Percentiles rank a stretch among this genome's conserved stretches.
Conservation (phyloP, 768 basidiomycete genomes). For the Mycena capillaripes region DNA sequence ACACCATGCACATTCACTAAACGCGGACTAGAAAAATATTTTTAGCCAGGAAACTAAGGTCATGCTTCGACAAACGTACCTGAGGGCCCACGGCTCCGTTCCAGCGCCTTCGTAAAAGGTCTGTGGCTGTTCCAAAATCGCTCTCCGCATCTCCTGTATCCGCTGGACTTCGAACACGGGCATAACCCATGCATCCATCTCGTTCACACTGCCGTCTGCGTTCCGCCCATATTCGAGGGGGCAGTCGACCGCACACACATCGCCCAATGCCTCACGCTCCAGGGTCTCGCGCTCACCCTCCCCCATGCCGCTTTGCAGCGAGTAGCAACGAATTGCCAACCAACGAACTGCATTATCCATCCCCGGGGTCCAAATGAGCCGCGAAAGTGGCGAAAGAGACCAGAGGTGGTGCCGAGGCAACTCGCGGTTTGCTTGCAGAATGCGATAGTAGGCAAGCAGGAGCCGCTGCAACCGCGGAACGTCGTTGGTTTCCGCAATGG, state of each 20-base stretch:
- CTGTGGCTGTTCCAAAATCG: slow-evolving; percentile 53
- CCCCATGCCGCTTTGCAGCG: slow-evolving; percentile 81
- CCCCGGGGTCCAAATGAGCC: slow-evolving; percentile 57
- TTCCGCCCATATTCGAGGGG: slow-evolving; percentile 68
- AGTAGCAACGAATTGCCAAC: slow-evolving; percentile 85
- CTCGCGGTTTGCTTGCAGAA: slow-evolving; percentile 80
- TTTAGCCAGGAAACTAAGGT: slow-evolving; percentile 30
- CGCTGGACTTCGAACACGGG: slow-evolving; percentile 78
- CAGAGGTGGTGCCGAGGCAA: slow-evolving; percentile 76
- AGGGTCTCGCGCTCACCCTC: slow-evolving; percentile 80
- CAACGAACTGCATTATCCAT: slow-evolving; percentile 75
- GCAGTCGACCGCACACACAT: slow-evolving; percentile 72
- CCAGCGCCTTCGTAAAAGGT: slow-evolving; percentile 65
- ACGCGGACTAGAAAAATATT: slow-evolving; percentile 60
- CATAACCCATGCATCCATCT: slow-evolving; percentile 87
- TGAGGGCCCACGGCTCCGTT: slow-evolving; percentile 65
- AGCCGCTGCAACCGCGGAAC: slow-evolving; percentile 70
- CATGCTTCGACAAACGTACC: slow-evolving; percentile 55
- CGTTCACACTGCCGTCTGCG: slow-evolving; percentile 57
- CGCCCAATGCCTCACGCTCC: slow-evolving; percentile 74
- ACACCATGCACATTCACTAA: slow-evolving; percentile 76
- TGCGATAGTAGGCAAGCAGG: slow-evolving; percentile 86
- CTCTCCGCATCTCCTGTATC: slow-evolving; percentile 64
- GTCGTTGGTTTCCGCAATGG: slow-evolving; percentile 61
- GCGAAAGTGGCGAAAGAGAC: slow-evolving; percentile 68